Percentiles rank a stretch among this genome's conserved stretches.
phyloP scores from a whole-genome alignment of 2,329 filamentous ascomycete genomes.

The Dothideomycetidae sp. region DNA sequence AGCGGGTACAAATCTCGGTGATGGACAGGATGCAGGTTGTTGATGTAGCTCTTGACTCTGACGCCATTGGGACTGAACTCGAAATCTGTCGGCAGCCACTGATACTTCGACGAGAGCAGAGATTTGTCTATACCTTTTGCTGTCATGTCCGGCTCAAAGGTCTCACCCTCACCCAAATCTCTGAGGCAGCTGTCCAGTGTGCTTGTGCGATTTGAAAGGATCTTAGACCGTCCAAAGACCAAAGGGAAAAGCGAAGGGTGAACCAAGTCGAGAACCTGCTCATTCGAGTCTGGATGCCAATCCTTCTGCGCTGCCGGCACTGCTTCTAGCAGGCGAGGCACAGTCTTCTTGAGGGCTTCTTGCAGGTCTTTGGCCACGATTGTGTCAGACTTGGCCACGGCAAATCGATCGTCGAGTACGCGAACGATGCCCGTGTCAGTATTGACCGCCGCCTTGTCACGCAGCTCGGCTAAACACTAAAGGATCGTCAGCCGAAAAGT shows the following conservation, averaged over 20 bases:
- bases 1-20: conserved; percentile 15
- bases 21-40: conserved; percentile 18
- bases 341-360: conserved; percentile 30
- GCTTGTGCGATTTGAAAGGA: conserved; percentile 23
- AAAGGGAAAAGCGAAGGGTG: conserved; percentile 51
- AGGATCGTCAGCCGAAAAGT: background rate
- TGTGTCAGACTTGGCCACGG: conserved; percentile 41
- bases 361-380: conserved; percentile 28
- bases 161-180: conserved; percentile 18
- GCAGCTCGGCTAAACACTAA: conserved; percentile 31
- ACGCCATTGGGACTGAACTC: conserved; percentile 11
- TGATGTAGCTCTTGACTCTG: conserved; percentile 20
- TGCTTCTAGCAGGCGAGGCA: conserved; percentile 34
- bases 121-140: conserved; percentile 5
- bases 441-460: conserved; percentile 36
- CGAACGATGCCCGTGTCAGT: conserved; percentile 28
- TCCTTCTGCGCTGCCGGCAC: conserved; percentile 38
- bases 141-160: conserved; percentile 1
- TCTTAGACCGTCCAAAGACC: conserved; percentile 36
- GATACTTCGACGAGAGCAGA: conserved; percentile 14
- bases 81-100: conserved; percentile 20
- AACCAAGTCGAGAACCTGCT: conserved; percentile 46
- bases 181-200: conserved; percentile 19
- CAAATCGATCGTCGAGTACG: conserved; percentile 31
- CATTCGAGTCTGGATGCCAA: conserved; percentile 46